These are phyloP conservation scores for Yamadazyma takamatsuzukensis DNA, from an alignment of 805 yeast species.

Conservation along the genomic window DNA sequence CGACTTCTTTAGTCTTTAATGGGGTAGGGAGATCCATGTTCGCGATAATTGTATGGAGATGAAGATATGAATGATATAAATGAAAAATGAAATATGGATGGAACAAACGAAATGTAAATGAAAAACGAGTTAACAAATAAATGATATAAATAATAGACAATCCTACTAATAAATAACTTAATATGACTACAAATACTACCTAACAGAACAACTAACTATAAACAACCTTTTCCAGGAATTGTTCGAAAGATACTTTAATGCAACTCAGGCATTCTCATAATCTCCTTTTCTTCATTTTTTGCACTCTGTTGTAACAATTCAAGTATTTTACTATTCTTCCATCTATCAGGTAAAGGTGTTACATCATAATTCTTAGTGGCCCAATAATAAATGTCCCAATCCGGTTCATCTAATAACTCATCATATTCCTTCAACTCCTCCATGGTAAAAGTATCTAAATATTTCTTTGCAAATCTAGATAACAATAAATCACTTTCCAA, in stretches of 20 bases:
- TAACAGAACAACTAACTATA: too few relatives aligned
- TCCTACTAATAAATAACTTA: too few relatives aligned
- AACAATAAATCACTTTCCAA: conserved; percentile 86
- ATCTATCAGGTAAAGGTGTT: conserved; percentile 83
- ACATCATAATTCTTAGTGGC: conserved; percentile 79
- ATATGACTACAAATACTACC: too few relatives aligned
- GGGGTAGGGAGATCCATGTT: conserved; percentile 26
- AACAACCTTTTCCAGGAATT: not conserved
- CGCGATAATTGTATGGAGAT: not conserved
- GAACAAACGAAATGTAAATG: too few relatives aligned
- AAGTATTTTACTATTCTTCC: conserved; percentile 70
- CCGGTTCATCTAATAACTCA: conserved; percentile 82
- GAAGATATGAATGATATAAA: not conserved
- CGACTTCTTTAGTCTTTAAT: conserved; percentile 30
- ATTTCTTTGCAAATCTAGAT: conserved; percentile 78
- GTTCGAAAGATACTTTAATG: not conserved
- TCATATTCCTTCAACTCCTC: conserved; percentile 85
- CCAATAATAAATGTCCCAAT: conserved; percentile 99
- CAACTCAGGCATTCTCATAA: conserved; percentile 78
- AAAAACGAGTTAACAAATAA: too few relatives aligned
- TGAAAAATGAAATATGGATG: too few relatives aligned
- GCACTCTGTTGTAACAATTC: conserved; percentile 66
- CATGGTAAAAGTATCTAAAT: conserved; percentile 53
- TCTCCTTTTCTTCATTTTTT: conserved; percentile 64
- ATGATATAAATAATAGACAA: too few relatives aligned